A percentile compares a stretch with the other conserved stretches of the same genome.
Conservation (phyloP, 1,284 basidiomycete species). For the Ustilago loliicola region DNA sequence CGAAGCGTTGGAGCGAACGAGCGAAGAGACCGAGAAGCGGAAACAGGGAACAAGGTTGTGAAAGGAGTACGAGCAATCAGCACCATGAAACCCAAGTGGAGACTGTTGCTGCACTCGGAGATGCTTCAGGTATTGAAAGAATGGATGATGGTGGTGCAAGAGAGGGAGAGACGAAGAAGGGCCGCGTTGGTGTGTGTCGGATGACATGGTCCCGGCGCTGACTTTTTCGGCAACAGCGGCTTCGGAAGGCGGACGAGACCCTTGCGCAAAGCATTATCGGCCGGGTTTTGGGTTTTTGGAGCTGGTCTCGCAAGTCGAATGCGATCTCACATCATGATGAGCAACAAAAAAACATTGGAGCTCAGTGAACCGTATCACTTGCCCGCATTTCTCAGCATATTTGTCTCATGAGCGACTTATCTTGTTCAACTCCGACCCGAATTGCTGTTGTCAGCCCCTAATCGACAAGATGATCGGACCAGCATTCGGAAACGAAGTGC, state of each 20-base stretch:
- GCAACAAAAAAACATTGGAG: neutral
- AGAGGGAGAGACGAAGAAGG: neutral
- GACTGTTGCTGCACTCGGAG: conserved; percentile 8
- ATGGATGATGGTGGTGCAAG: conserved; percentile 9
- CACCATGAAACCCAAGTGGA: conserved; percentile 35
- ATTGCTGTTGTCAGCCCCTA: conserved; percentile 8
- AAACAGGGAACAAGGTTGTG: neutral
- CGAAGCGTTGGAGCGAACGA: conserved; percentile 37
- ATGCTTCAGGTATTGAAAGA: conserved; percentile 11
- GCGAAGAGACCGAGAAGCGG: conserved; percentile 30
- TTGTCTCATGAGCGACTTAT: neutral
- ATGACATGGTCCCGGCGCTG: conserved; percentile 30
- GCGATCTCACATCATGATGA: conserved; percentile 3
- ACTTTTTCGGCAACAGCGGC: neutral
- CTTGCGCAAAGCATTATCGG: neutral
- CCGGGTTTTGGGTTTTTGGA: neutral
- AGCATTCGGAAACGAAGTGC: neutral
- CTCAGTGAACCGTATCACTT: too few relatives aligned
- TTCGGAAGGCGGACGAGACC: neutral
- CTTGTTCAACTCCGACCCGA: conserved; percentile 5
- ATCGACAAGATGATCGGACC: neutral
- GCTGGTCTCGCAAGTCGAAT: neutral
- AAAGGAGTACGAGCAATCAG: conserved; percentile 17
- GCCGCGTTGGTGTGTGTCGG: conserved; percentile 18
- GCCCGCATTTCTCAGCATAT: conserved; percentile 5